phyloP scores from a whole-genome alignment of 108 stramenopile genomes.

The Cyclotella atomus region DNA sequence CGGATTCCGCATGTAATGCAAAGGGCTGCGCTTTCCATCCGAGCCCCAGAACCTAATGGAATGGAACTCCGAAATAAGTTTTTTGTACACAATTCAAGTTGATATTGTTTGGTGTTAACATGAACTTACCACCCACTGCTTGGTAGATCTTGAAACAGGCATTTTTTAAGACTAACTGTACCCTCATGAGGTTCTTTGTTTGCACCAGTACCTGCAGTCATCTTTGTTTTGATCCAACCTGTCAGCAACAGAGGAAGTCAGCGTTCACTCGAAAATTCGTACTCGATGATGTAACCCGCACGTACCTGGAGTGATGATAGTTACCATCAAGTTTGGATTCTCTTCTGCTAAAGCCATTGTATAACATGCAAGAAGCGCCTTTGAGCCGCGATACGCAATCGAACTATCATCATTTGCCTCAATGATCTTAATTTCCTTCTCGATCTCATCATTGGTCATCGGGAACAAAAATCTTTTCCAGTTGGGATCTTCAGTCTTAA shows the following conservation, averaged over 20 bases:
- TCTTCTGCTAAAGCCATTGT: conserved; percentile 51
- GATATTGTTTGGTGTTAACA: too few species aligned
- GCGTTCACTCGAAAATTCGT: too few species aligned
- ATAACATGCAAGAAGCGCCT: conserved; percentile 65
- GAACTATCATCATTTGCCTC: conserved; percentile 17
- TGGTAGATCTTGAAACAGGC: conserved; percentile 51
- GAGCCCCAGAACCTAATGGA: conserved; percentile 76
- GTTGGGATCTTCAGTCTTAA: neutral
- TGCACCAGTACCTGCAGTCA: conserved; percentile 57
- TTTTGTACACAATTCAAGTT: too few species aligned
- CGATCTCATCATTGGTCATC: conserved; percentile 48
- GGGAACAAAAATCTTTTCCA: conserved; percentile 31
- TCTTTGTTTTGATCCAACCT: conserved; percentile 68
- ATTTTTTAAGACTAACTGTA: conserved; percentile 39
- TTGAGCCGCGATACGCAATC: conserved; percentile 54
- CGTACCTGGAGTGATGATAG: conserved; percentile 56
- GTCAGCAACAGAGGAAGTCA: too few species aligned
- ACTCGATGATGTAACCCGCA: neutral
- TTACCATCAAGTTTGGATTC: conserved; percentile 55
- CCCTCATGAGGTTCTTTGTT: conserved; percentile 62
- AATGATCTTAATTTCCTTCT: conserved; percentile 27
- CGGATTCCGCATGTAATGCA: conserved; percentile 67
- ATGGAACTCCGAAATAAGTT: too few species aligned
- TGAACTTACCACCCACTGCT: conserved; percentile 55
- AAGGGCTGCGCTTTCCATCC: conserved; percentile 60